Conservation (phyloP, 331 rosid genomes). For the Acacia concinna region DNA sequence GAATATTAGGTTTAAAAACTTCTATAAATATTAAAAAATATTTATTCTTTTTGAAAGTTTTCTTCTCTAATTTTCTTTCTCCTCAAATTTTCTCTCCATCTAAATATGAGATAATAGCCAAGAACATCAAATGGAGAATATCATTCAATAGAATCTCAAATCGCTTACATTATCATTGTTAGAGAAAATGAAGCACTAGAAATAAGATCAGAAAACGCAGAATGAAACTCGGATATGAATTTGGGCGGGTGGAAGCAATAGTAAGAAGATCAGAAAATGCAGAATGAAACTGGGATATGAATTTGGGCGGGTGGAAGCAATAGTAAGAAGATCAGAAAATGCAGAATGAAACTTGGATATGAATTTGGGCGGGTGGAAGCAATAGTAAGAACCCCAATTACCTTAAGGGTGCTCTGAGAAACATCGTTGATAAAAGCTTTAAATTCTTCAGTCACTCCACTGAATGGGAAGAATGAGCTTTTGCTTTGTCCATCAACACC, state of each 20-base stretch:
- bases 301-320: conserved; percentile 23
- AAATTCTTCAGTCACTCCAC: conserved; percentile 86
- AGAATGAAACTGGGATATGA: not conserved
- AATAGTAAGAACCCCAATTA: conserved; percentile 26
- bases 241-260: conserved; percentile 25
- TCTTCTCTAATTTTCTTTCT: no score
- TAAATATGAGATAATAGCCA: no score
- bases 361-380: conserved; percentile 25
- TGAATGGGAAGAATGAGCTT: conserved; percentile 74
- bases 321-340: not conserved
- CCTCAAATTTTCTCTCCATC: no score
- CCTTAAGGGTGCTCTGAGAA: conserved; percentile 56
- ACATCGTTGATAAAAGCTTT: conserved; percentile 68
- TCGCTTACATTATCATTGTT: not conserved
- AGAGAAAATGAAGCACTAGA: not conserved
- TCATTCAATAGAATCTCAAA: not conserved
- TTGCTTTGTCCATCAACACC: conserved; percentile 63
- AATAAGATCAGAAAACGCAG: not conserved
- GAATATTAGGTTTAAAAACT: no score
- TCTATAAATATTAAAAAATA: no score
- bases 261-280: not conserved
- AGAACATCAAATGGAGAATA: not conserved
- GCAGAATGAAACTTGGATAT: not conserved
- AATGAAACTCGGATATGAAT: not conserved
- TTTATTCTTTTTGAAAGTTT: no score